Conservation (phyloP, 2,329 filamentous ascomycete species). For the Orbilia quercus region DNA sequence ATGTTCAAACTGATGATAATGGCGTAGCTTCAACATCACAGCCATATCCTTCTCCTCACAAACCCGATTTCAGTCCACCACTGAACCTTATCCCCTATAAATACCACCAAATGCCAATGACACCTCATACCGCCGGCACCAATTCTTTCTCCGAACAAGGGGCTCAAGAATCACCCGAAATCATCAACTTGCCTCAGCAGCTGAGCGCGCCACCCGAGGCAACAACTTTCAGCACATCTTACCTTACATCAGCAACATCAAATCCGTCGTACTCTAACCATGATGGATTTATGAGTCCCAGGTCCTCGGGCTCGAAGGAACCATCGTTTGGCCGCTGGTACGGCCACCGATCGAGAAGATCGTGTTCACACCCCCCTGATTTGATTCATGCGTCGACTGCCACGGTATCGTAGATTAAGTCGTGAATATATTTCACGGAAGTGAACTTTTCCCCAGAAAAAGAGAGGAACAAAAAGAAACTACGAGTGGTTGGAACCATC, state of each 20-base stretch:
- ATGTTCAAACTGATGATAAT: slow-evolving; percentile 45
- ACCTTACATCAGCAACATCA: slow-evolving; percentile 56
- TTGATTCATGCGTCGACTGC: slow-evolving; percentile 38
- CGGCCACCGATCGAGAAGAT: slow-evolving; percentile 54
- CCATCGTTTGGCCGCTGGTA: slow-evolving; percentile 54
- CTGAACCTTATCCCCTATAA: slow-evolving; percentile 60
- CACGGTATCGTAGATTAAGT: slow-evolving; percentile 35
- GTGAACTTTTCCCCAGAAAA: background rate
- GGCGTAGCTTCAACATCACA: slow-evolving; percentile 55
- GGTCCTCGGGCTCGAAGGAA: slow-evolving; percentile 34
- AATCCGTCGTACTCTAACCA: slow-evolving; percentile 34
- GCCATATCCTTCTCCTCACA: slow-evolving; percentile 60
- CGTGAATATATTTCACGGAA: background rate
- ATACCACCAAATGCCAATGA: slow-evolving; percentile 61
- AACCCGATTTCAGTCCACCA: slow-evolving; percentile 58
- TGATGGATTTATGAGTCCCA: slow-evolving; percentile 37
- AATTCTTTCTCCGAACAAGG: slow-evolving; percentile 57
- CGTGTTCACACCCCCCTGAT: slow-evolving; percentile 53
- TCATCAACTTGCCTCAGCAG: slow-evolving; percentile 55
- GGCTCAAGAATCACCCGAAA: slow-evolving; percentile 57
- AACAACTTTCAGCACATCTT: slow-evolving; percentile 59
- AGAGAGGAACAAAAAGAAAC: background rate
- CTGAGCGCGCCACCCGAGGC: slow-evolving; percentile 60
- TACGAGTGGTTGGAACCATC: background rate
- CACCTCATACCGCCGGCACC: slow-evolving; percentile 59